These are phyloP conservation scores for Termitomyces sp. DNA, from an alignment of 768 basidiomycete genomes.

Conservation along the genomic window DNA sequence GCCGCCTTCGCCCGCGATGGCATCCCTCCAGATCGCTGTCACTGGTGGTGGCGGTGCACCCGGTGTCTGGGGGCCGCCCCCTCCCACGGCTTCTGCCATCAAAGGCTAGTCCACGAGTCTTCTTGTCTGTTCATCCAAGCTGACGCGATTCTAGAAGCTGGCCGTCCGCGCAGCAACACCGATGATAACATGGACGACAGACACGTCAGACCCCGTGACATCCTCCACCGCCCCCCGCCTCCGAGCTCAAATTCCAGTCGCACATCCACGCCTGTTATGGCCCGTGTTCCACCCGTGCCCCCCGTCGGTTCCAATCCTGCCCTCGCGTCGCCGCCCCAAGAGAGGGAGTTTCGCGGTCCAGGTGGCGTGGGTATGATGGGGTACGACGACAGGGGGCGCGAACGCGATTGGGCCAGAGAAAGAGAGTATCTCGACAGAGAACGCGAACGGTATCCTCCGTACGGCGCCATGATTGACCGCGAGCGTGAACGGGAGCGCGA, in stretches of 20 bases:
- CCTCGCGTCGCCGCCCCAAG: neutral
- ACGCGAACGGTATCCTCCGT: neutral
- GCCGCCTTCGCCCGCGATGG: constrained; percentile 30
- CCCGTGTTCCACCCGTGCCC: constrained; percentile 4
- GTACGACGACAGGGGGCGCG: constrained; percentile 8
- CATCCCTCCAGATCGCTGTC: constrained; percentile 18
- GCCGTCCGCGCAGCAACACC: too few species aligned
- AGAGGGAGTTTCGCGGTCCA: too few species aligned
- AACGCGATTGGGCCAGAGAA: constrained; percentile 13
- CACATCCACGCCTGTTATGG: neutral
- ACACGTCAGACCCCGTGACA: neutral
- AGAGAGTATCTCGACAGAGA: constrained; percentile 9
- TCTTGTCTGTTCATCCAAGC: neutral
- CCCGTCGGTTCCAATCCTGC: constrained; percentile 11
- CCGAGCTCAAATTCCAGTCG: constrained; percentile 5
- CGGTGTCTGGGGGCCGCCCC: constrained; percentile 12
- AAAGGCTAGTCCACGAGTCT: neutral
- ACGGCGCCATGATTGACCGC: neutral
- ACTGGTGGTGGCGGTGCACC: neutral
- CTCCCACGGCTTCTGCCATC: constrained; percentile 5
- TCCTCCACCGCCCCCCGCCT: neutral
- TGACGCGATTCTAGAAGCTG: too few species aligned
- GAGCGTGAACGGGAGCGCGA: neutral
- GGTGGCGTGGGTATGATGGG: neutral
- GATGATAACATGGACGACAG: too few species aligned